A percentile compares a stretch with the other conserved stretches of the same genome.
phyloP scores from a whole-genome alignment of 2,329 filamentous ascomycete species.

The Paracamarosporium sp. region DNA sequence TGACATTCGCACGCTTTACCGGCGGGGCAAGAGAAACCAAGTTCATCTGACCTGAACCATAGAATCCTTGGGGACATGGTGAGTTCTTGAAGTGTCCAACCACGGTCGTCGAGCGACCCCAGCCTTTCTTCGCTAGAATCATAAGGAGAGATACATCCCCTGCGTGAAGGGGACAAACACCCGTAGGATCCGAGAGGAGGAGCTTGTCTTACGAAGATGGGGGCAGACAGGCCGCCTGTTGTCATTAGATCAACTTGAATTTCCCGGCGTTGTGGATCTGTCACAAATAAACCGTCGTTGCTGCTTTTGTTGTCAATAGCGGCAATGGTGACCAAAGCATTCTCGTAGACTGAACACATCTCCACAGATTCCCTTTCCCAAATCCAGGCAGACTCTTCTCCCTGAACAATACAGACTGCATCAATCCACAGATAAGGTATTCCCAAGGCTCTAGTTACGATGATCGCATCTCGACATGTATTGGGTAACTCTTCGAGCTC shows the following conservation, averaged over 20 bases:
- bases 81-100: constrained; percentile 16
- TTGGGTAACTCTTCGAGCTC: background rate
- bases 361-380: constrained; percentile 15
- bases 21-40: constrained; percentile 4
- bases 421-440: constrained; percentile 25
- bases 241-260: background rate
- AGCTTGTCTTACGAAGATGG: background rate
- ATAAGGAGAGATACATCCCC: background rate
- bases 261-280: background rate
- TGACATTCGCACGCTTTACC: constrained; percentile 14
- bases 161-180: background rate
- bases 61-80: constrained; percentile 5
- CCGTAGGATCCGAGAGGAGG: background rate
- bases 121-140: background rate
- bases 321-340: constrained; percentile 9
- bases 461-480: constrained; percentile 2
- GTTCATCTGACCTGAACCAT: constrained; percentile 8
- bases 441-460: background rate
- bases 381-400: constrained; percentile 6
- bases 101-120: background rate
- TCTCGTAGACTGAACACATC: constrained; percentile 19
- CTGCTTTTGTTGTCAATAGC: constrained; percentile 5
- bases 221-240: background rate
- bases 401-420: constrained; percentile 22
- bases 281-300: background rate